A percentile compares a stretch with the other conserved stretches of the same genome.
Conservation (phyloP, 2,329 filamentous ascomycete species). For the Colletotrichum sp. region DNA sequence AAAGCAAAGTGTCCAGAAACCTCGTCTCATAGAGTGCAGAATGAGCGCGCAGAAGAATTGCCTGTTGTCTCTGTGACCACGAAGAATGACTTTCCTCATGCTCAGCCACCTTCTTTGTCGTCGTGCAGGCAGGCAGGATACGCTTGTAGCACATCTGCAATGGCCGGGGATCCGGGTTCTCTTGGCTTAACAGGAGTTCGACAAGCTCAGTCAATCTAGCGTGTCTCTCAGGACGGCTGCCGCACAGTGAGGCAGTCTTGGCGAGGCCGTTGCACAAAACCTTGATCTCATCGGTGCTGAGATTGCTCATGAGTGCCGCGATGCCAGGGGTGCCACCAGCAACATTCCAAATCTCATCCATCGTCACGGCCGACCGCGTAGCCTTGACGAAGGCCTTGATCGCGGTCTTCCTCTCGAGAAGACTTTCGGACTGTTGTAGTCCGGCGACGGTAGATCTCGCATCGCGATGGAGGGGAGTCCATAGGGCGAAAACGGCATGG, state of each 20-base stretch:
- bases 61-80: background rate
- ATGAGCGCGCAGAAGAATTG: background rate
- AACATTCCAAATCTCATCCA: background rate
- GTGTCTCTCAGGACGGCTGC: background rate
- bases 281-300: background rate
- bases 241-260: background rate
- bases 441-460: background rate
- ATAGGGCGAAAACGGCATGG: background rate
- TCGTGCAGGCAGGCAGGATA: background rate
- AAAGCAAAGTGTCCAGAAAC: background rate
- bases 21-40: background rate
- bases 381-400: background rate
- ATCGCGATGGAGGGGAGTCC: background rate
- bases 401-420: background rate
- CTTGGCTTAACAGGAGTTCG: background rate
- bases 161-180: background rate
- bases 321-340: background rate
- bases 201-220: background rate
- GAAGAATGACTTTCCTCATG: background rate
- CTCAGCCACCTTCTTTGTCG: background rate
- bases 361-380: background rate
- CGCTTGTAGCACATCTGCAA: background rate
- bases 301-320: background rate
- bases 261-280: background rate
- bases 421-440: background rate